Percentiles rank a stretch among this genome's conserved stretches.
These are phyloP conservation scores for Coprinopsis sp. DNA, from an alignment of 768 basidiomycete genomes.

Conservation along the genomic window DNA sequence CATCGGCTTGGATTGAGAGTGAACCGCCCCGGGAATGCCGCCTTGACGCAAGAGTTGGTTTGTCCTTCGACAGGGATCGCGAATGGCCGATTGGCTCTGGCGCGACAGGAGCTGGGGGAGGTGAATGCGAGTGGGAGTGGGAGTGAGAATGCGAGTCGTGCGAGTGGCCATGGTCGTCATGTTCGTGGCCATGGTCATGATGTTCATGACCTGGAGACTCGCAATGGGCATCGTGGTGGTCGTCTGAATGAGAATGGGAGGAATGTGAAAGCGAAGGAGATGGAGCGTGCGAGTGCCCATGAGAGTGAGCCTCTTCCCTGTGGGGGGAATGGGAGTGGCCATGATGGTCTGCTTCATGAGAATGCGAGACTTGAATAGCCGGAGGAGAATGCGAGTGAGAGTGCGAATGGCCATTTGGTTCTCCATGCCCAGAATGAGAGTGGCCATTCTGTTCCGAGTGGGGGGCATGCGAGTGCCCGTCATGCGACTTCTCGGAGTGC, in stretches of 20 bases:
- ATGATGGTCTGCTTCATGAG: conserved; percentile 15
- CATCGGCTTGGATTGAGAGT: conserved; percentile 12
- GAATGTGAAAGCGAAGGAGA: too few species aligned
- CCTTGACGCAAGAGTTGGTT: neutral
- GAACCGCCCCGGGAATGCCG: conserved; percentile 7
- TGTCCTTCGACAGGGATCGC: conserved; percentile 4
- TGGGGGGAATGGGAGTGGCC: conserved; percentile 23
- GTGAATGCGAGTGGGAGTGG: conserved; percentile 20
- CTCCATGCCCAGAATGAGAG: conserved; percentile 13
- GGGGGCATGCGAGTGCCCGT: neutral
- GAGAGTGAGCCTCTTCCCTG: conserved; percentile 15
- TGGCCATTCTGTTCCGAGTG: too few species aligned
- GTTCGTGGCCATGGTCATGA: conserved; percentile 10
- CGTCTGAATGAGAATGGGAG: conserved; percentile 23
- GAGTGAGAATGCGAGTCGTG: conserved; percentile 28
- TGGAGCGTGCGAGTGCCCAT: conserved; percentile 16
- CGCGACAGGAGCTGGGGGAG: conserved; percentile 5
- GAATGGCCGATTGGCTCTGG: conserved; percentile 3
- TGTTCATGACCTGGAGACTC: neutral
- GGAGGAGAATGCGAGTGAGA: conserved; percentile 32
- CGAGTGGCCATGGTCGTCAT: conserved; percentile 16
- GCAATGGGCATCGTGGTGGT: conserved; percentile 15
- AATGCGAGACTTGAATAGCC: too few species aligned
- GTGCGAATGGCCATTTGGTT: conserved; percentile 15
- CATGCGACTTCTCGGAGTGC: neutral